These are phyloP conservation scores for Lasiosphaeria ovina DNA, from an alignment of 495 filamentous ascomycete genomes.

Conservation along the genomic window DNA sequence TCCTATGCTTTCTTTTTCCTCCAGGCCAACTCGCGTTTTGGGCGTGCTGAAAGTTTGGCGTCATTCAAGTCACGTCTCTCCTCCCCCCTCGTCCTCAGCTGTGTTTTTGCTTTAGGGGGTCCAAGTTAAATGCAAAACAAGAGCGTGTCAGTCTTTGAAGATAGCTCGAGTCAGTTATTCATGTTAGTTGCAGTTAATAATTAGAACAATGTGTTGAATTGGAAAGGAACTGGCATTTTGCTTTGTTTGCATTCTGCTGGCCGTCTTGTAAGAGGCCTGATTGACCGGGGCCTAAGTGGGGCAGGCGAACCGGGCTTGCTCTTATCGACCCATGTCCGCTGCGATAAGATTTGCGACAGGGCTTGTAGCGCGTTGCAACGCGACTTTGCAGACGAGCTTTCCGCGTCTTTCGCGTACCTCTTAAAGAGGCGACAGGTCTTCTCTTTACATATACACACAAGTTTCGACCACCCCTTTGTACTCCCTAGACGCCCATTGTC, in stretches of 20 bases:
- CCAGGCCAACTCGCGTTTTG: too few species aligned
- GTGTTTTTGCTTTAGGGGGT: too few species aligned
- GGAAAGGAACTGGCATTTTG: too few species aligned
- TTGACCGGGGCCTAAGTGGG: background rate
- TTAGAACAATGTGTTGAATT: too few species aligned
- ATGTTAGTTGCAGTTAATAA: too few species aligned
- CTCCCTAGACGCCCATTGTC: background rate
- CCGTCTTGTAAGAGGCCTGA: background rate
- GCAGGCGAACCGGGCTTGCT: background rate
- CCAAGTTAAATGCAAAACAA: too few species aligned
- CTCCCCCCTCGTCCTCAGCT: too few species aligned
- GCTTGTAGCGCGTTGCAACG: conserved; percentile 2
- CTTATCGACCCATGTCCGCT: background rate
- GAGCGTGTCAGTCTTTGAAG: too few species aligned
- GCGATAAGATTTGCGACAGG: conserved; percentile 1
- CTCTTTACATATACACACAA: background rate
- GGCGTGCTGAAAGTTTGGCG: too few species aligned
- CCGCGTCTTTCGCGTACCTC: conserved; percentile 23
- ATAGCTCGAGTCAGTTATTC: too few species aligned
- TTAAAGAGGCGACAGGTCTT: conserved; percentile 4
- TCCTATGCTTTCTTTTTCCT: background rate
- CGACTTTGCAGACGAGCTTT: conserved; percentile 8
- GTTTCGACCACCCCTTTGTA: background rate
- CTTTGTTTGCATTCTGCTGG: background rate
- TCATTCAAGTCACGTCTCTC: too few species aligned